Base-by-base conservation (phyloP, 371 early-diverging fungal species). In the Lichtheimia hyalospora region DNA sequence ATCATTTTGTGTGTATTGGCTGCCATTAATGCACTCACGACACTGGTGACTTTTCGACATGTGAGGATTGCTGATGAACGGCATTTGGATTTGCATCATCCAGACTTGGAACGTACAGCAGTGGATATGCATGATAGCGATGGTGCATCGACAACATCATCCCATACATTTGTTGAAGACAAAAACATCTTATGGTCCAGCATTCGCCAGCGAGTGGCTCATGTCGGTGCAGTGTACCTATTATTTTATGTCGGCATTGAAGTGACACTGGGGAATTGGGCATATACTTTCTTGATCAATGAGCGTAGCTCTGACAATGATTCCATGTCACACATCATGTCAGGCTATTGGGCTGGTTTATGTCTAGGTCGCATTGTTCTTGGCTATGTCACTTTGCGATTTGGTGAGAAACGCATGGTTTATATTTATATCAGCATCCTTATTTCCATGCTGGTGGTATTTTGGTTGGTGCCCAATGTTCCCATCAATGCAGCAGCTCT, bases 321-420 rank as follows among this genome's bases (percentile, higher is more conserved):
- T 14, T 52, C 48, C 3, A 62, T 65, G 62, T 60, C 60, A 3
- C 62, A 56, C 18, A 24, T 69, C 50, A 60, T 65, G 46, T 63
- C 69, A 8, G 62, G 65, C 13, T 69, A 65, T 18, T 69, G 69
- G 69, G 54, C 57, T 13, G 69, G 65, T 1, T 18, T 69, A 3
- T 64, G 65, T 13, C 25, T 57, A 12, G 69, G 69, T 8, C 24
- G 69, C 5, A 13, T 69, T 15, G 16, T 27, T 27, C 44, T 69
- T 28, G 66, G 69, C n/a, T 65, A 52, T 10, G 42, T 69, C 13
- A 69, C 66, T 12, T 42, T 49, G 1, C 25, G 51, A 8, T 50
- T 65, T 27, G 69, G 69, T 14, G 69, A 69, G 50, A 69, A 69
- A n/a, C 54, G 53, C 0, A 69, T 69, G 69, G 52, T 69, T 2